These are phyloP conservation scores for Lumnitzera racemosa DNA, from an alignment of 345 rosid genomes.

Conservation along the genomic window DNA sequence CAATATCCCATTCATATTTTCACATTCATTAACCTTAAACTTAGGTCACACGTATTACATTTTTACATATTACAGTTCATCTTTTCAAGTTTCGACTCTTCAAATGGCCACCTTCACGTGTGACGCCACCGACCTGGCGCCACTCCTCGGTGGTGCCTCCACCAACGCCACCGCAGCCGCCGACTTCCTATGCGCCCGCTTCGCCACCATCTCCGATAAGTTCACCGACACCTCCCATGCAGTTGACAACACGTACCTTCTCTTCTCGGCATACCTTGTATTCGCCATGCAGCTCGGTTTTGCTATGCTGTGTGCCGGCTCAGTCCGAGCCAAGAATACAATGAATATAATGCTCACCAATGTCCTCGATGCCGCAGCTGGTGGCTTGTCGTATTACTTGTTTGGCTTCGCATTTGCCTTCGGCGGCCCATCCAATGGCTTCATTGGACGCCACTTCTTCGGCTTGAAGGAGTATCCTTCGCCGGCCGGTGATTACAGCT, in stretches of 20 bases:
- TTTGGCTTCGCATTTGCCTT: conserved; percentile 18
- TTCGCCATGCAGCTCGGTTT: conserved; percentile 58
- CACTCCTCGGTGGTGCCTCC: conserved; percentile 23
- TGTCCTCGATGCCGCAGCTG: conserved; percentile 19
- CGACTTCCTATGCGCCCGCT: conserved; percentile 28
- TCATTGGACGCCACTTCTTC: conserved; percentile 16
- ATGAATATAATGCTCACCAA: conserved; percentile 24
- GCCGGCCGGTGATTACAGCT: conserved; percentile 33
- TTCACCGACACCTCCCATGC: conserved; percentile 43
- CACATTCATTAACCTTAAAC: not conserved
- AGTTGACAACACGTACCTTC: conserved; percentile 51
- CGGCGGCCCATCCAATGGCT: conserved; percentile 17
- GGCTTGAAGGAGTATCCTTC: conserved; percentile 16
- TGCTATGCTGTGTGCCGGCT: conserved; percentile 24
- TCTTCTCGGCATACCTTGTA: conserved; percentile 66
- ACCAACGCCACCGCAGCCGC: conserved; percentile 43
- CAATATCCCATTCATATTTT: too few species aligned
- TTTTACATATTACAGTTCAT: not conserved
- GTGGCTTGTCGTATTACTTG: conserved; percentile 17
- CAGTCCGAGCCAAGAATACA: conserved; percentile 23
- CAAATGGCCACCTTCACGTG: conserved; percentile 23
- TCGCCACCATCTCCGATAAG: conserved; percentile 24
- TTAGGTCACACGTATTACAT: not conserved
- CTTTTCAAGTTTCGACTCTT: not conserved
- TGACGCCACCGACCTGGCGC: conserved; percentile 29